Conservation (phyloP, 768 basidiomycete species). For the Leccinum incarnatum region DNA sequence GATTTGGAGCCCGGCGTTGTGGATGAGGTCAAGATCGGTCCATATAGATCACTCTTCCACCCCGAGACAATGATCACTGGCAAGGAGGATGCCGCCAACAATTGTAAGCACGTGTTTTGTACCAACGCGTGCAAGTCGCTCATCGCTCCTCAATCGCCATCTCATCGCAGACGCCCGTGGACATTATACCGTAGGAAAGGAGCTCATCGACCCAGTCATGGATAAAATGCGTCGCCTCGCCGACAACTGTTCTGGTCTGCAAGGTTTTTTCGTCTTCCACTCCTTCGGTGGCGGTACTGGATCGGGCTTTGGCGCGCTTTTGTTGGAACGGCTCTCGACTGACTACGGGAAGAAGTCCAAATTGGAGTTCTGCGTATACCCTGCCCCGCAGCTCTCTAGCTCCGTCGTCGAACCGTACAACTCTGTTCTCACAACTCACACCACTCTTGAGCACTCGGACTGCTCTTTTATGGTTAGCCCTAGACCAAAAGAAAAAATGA, state of each 20-base stretch:
- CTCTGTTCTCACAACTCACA: slow-evolving; percentile 96
- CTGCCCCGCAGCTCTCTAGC: slow-evolving; percentile 89
- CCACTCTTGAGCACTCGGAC: slow-evolving; percentile 99
- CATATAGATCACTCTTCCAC: slow-evolving; percentile 93
- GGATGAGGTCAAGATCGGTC: slow-evolving; percentile 91
- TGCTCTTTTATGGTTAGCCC: slow-evolving; percentile 93
- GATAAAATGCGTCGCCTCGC: slow-evolving; percentile 96
- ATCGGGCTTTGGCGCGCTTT: slow-evolving; percentile 96
- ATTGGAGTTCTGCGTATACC: slow-evolving; percentile 97
- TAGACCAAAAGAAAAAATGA: neutral
- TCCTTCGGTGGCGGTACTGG: slow-evolving; percentile 99
- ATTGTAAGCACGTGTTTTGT: slow-evolving; percentile 61
- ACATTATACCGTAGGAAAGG: slow-evolving; percentile 98
- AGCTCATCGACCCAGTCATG: slow-evolving; percentile 95
- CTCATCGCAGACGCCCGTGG: slow-evolving; percentile 82
- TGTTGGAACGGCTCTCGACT: slow-evolving; percentile 94
- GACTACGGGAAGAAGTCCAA: slow-evolving; percentile 99
- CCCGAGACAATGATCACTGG: slow-evolving; percentile 96
- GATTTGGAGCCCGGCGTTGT: slow-evolving; percentile 94
- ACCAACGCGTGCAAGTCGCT: neutral
- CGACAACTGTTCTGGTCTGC: slow-evolving; percentile 96
- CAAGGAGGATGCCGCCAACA: slow-evolving; percentile 99
- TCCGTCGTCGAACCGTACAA: slow-evolving; percentile 99
- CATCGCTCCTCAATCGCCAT: slow-evolving; percentile 13
- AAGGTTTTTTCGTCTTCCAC: slow-evolving; percentile 99